Evolutionary conservation across 805 yeast genomes (phyloP).

Genomic region (Saccharomycopsis olivae): DNA sequence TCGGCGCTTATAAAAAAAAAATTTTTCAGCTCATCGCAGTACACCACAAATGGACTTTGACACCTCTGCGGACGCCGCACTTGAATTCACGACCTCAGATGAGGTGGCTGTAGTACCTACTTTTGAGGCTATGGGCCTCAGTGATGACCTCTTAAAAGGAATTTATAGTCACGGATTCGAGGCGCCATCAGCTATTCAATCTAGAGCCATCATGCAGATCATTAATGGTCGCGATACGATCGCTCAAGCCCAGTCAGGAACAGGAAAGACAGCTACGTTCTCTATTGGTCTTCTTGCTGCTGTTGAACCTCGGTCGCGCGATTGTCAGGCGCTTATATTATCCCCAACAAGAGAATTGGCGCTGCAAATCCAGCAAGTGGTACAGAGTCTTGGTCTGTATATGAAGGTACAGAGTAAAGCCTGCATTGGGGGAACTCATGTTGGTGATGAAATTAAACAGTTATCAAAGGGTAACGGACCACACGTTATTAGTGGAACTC

Average conservation of each 20-base stretch:
- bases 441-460: conserved; percentile 79
- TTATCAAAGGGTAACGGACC: conserved; percentile 78
- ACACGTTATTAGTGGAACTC: conserved; percentile 87
- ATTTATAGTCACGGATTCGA: conserved; percentile 77
- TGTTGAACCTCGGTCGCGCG: conserved; percentile 60
- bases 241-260: conserved; percentile 86
- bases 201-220: conserved; percentile 70
- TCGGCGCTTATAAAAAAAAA: too few species aligned
- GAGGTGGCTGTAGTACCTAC: conserved; percentile 80
- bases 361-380: conserved; percentile 89
- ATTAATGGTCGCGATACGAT: conserved; percentile 51
- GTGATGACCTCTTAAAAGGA: conserved; percentile 63
- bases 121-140: conserved; percentile 67
- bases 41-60: conserved; percentile 42
- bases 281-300: conserved; percentile 66
- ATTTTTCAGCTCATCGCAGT: neutral
- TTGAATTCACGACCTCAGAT: conserved; percentile 67
- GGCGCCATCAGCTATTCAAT: conserved; percentile 73
- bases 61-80: conserved; percentile 44
- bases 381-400: conserved; percentile 79
- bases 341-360: conserved; percentile 99
- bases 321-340: conserved; percentile 86
- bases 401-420: conserved; percentile 90
- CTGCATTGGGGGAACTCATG: conserved; percentile 93
- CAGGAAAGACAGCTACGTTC: conserved; percentile 86